Percentiles rank a stretch among this genome's conserved stretches.
Evolutionary conservation across 129 eudicot species (phyloP).

Genomic region (Arctium minus): DNA sequence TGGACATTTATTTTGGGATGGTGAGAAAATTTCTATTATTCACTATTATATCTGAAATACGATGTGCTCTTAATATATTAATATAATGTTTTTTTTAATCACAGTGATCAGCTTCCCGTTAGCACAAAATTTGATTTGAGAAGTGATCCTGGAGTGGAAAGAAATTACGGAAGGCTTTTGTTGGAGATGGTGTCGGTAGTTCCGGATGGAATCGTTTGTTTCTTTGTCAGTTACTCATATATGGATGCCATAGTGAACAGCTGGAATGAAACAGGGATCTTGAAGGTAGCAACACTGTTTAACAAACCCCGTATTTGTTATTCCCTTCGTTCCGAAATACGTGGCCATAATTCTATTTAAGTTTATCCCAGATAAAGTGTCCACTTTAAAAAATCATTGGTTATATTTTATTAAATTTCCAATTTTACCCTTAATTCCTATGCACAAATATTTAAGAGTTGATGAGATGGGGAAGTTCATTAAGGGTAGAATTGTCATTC

Average conservation of each 20-base stretch:
- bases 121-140: constrained; percentile 94
- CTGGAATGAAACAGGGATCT: constrained; percentile 92
- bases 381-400: too few relatives aligned
- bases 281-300: constrained; percentile 52
- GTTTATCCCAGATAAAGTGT: too few relatives aligned
- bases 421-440: background rate
- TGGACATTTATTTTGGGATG: background rate
- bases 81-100: constrained; percentile 1
- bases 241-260: constrained; percentile 99
- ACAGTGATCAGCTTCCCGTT: constrained; percentile 97
- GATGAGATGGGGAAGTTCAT: background rate
- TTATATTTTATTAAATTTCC: background rate
- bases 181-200: constrained; percentile 98
- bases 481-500: background rate
- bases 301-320: background rate
- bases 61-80: background rate
- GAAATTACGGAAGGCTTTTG: constrained; percentile 94
- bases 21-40: background rate
- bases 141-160: constrained; percentile 97
- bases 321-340: background rate
- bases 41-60: background rate
- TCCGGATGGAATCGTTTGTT: constrained; percentile 99
- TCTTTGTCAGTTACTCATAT: constrained; percentile 95
- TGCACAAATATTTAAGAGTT: background rate
- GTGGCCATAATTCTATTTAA: background rate